Evolutionary conservation across 2,329 filamentous ascomycete genomes (phyloP), one percentile per base, ranked within the genome.

Genomic region (Dactylellina drechsleri): DNA sequence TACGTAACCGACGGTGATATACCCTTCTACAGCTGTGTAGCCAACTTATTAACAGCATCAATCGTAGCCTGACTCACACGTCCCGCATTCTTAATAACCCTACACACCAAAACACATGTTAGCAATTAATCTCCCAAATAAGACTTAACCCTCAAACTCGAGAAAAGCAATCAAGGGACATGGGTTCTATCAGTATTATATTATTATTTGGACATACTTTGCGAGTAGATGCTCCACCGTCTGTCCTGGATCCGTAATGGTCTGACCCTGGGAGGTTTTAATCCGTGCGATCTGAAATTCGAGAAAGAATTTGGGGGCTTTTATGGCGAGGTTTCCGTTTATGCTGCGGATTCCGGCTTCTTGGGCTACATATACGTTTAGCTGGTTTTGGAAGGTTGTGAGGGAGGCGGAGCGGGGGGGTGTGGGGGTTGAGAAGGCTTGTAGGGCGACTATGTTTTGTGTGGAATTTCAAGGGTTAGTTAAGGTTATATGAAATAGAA

Each of bases 231-330:
- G 87, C 61, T 87, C 84, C 8, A 89, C 86, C 79, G 85, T 85
- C 78, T 82, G 80, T 7, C 84, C 85, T 0, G 87, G 80, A n/a
- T 82, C 84, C 0, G 83, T 82, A 1, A 86, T 86, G 49, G 84
- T 80, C 60, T 84, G 85, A 0, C 87, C 87, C 81, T 88, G 86
- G 0, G 87, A 87, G 0, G 86, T 87, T 81, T 86, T 83, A 77
- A 89, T 88, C 20, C 87, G 82, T 47, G 85, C 84, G 40, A 88
- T 83, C 81, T 89, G 87, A 80, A 88, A 86, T 72, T 84, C 82
- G 49, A 89, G 80, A 80, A 89, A 89, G 84, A 89, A 89, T 81
- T 89, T 89, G 76, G 87, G 87, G 4, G 86, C 85, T 81, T 89
- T 88, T 81, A 89, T 85, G 1, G 83, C 85, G 16, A 89, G 81